A percentile compares a stretch with the other conserved stretches of the same genome.
phyloP scores from a whole-genome alignment of 169 alveolate species.

The Plasmodium yoelii region DNA sequence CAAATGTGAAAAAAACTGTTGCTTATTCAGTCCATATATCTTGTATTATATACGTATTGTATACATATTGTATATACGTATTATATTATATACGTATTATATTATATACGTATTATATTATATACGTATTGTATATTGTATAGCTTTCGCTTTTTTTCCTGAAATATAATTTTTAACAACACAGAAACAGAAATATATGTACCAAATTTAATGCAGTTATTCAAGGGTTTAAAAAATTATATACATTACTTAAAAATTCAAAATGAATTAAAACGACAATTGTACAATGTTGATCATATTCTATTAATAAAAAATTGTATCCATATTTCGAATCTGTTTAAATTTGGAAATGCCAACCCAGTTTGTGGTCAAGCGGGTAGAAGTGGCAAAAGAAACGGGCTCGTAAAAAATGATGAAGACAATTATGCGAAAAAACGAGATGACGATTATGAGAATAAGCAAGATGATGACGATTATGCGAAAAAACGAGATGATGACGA shows the following conservation, averaged over 20 bases:
- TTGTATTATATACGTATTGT: too few species aligned
- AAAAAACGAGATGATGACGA: background rate
- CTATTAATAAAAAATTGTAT: background rate
- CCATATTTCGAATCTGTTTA: background rate
- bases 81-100: too few species aligned
- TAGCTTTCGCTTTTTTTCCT: too few species aligned
- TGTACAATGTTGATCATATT: background rate
- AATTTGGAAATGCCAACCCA: background rate
- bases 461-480: background rate
- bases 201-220: constrained; percentile 3
- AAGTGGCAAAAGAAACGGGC: background rate
- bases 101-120: too few species aligned
- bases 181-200: background rate
- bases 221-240: background rate
- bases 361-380: background rate
- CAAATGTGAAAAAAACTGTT: too few species aligned
- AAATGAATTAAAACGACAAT: background rate
- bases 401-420: background rate
- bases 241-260: background rate
- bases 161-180: background rate
- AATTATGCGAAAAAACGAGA: background rate
- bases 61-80: too few species aligned
- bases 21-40: too few species aligned
- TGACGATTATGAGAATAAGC: too few species aligned
- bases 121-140: too few species aligned